A percentile compares a stretch with the other conserved stretches of the same genome.
Evolutionary conservation across 2,329 filamentous ascomycete species (phyloP).

Genomic region (Escovopsis sp.): DNA sequence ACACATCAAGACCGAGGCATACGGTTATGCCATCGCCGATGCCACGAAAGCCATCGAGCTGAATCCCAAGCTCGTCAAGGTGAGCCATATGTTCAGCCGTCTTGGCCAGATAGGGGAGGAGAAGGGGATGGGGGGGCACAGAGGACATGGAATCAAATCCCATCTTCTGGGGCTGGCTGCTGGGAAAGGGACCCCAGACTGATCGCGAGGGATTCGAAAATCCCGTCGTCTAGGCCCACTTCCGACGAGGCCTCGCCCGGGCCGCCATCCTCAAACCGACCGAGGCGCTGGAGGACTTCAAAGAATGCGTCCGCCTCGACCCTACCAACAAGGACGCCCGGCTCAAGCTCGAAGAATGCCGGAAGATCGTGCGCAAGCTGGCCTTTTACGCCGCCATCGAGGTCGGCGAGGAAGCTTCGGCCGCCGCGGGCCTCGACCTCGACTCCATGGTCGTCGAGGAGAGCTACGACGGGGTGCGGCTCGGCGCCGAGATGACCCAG

Average conservation of each 20-base stretch:
- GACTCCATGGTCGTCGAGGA: conserved; percentile 72
- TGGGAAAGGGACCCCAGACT: conserved; percentile 3
- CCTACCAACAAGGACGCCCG: conserved; percentile 82
- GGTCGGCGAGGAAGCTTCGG: conserved; percentile 79
- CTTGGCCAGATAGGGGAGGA: not conserved
- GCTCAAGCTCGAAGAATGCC: conserved; percentile 80
- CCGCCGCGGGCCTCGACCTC: conserved; percentile 77
- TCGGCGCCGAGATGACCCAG: conserved; percentile 77
- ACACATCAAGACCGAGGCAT: conserved; percentile 89
- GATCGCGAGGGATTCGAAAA: not conserved
- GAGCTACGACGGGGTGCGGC: conserved; percentile 67
- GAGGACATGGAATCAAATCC: too few relatives aligned
- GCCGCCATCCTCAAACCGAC: conserved; percentile 80
- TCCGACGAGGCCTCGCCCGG: conserved; percentile 79
- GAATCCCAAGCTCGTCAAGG: conserved; percentile 79
- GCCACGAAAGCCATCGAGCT: conserved; percentile 83
- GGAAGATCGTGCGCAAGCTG: conserved; percentile 82
- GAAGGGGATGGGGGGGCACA: too few relatives aligned
- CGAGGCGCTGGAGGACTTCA: conserved; percentile 86
- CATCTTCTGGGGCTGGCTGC: too few relatives aligned
- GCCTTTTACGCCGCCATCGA: conserved; percentile 95
- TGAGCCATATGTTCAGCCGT: conserved; percentile 26
- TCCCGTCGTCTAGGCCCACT: conserved; percentile 75
- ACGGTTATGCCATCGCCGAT: conserved; percentile 83
- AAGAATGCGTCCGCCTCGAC: conserved; percentile 72